Evolutionary conservation across 495 filamentous ascomycete species (phyloP).

Genomic region (Podospora sp.): DNA sequence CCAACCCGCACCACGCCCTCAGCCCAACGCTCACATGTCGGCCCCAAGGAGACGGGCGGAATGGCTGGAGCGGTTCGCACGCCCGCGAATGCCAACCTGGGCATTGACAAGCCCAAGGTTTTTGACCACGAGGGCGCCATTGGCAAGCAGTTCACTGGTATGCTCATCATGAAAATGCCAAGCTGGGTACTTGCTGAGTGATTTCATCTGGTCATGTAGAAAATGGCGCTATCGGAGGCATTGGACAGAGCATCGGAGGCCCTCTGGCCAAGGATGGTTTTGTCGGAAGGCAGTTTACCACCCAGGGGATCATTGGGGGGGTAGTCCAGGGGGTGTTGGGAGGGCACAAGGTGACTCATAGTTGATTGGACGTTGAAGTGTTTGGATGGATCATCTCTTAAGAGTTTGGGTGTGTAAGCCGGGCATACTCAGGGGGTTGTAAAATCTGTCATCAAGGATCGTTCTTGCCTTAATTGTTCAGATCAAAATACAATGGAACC

Average conservation of each 20-base stretch:
- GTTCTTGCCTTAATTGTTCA: neutral
- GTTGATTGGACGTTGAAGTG: no score
- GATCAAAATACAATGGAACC: neutral
- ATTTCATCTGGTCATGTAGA: conserved; percentile 25
- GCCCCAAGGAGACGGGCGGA: conserved; percentile 29
- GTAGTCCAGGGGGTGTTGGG: conserved; percentile 43
- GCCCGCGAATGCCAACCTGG: conserved; percentile 27
- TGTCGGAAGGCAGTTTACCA: conserved; percentile 55
- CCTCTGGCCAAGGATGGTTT: conserved; percentile 51
- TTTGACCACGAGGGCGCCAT: conserved; percentile 41
- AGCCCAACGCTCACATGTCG: conserved; percentile 23
- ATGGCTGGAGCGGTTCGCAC: conserved; percentile 25
- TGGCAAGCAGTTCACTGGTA: conserved; percentile 44
- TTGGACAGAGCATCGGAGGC: conserved; percentile 56
- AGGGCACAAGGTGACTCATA: conserved; percentile 27
- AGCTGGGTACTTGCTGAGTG: neutral
- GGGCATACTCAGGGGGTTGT: neutral
- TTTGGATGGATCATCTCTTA: no score
- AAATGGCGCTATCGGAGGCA: conserved; percentile 55
- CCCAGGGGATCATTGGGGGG: conserved; percentile 50
- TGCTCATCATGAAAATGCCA: neutral
- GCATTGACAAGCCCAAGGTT: conserved; percentile 31
- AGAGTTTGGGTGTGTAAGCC: no score
- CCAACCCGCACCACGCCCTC: conserved; percentile 12
- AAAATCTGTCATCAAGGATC: no score